Evolutionary conservation across 1,284 basidiomycete species (phyloP), one percentile per base, ranked within the genome.

Genomic region (Spongispora temasekensis): DNA sequence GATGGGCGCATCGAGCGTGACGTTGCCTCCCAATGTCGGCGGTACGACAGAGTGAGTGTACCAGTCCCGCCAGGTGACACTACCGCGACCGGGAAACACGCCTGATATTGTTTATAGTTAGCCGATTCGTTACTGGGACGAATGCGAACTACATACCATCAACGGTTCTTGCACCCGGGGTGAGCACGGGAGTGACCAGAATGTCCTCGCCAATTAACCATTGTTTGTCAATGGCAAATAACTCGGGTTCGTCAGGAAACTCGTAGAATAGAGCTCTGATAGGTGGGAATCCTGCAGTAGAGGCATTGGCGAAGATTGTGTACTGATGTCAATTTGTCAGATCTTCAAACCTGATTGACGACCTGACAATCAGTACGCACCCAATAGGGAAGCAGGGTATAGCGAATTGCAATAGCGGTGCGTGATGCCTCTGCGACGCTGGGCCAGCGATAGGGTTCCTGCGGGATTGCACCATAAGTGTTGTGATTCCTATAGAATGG

Each of bases 401-500:
- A 93, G 32, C 90, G 80, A 23, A 83, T 80, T 12, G 79, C 74
- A 59, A 92, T 90, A 2, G 89, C 88, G 19, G 78, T 87, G 27
- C 87, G 81, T 3, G 88, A 86, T n/a, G 90, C 86, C 32, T 85
- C 80, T 4, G 87, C 86, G 8, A 92, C 90, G 57, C 84, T 87
- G 53, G 88, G 85, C 90, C 91, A 93, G 40, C 82, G 78, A 67
- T 87, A 92, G 1, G 89, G 89, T 69, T 92, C 90, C 69, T 91
- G 90, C 8, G 83, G 76, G 31, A 89, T 79, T 5, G 87, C 86
- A 25, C 83, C 83, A n/a, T 63, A 65, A 42, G 77, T 72, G 62
- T 91, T 91, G 68, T 91, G 89, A 67, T 90, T 90, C 37, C 87
- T 78, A 65, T 84, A 90, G 74, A 90, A 90, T 4, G 88, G 89